Conservation (phyloP, 2,329 filamentous ascomycete genomes). For the Ophiostoma sp. region DNA sequence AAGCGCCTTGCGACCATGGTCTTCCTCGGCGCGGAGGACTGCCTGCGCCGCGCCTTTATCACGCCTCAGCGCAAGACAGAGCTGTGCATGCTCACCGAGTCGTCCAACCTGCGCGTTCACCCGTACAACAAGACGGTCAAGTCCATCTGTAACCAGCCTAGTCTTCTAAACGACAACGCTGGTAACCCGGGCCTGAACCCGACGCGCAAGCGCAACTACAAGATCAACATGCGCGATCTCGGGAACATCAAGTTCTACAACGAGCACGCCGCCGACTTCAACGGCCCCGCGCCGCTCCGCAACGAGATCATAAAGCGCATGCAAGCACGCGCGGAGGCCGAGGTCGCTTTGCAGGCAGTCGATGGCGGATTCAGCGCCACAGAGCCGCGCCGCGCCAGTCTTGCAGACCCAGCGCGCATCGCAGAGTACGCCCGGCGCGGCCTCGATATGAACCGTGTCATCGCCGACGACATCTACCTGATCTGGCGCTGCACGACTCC, state of each 20-base stretch:
- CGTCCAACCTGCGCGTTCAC: not conserved
- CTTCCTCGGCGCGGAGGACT: not conserved
- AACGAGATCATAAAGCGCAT: not conserved
- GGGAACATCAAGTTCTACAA: constrained; percentile 6
- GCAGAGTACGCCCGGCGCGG: not conserved
- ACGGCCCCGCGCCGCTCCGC: not conserved
- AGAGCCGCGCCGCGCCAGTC: not conserved
- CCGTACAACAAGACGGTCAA: not conserved
- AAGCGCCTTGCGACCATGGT: not conserved
- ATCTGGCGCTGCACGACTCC: not conserved
- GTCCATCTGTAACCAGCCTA: not conserved
- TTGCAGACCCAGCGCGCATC: not conserved
- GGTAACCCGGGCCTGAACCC: not conserved
- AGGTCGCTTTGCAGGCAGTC: not conserved
- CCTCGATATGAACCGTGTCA: not conserved
- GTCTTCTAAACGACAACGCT: not conserved
- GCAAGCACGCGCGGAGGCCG: not conserved
- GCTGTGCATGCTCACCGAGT: not conserved
- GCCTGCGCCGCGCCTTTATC: not conserved
- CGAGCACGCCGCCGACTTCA: not conserved
- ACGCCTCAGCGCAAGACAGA: not conserved
- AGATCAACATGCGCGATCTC: not conserved
- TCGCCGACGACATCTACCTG: constrained; percentile 2
- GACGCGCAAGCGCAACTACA: not conserved
- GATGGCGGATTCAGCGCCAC: too few relatives aligned